Evolutionary conservation across 2,329 filamentous ascomycete genomes (phyloP).

Genomic region (Microcera coccophila): DNA sequence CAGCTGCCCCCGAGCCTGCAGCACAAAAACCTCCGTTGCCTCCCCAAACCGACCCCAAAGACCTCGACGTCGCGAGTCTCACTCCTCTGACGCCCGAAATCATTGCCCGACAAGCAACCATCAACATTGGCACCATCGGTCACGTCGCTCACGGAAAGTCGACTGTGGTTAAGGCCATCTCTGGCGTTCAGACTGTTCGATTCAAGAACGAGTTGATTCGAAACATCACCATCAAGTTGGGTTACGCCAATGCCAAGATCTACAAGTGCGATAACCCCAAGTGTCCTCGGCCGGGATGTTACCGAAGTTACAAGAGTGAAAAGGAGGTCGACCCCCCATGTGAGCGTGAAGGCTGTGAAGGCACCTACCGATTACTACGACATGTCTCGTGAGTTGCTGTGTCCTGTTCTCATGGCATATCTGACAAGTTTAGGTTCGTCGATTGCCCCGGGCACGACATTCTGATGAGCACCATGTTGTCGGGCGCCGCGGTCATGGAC

Average conservation of each 20-base stretch:
- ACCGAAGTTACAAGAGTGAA: constrained; percentile 95
- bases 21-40: constrained; percentile 57
- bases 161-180: constrained; percentile 98
- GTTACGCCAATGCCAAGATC: constrained; percentile 98
- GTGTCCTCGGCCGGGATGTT: constrained; percentile 93
- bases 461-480: constrained; percentile 99
- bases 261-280: constrained; percentile 94
- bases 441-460: constrained; percentile 99
- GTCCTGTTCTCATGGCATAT: constrained; percentile 1
- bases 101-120: constrained; percentile 94
- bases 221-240: constrained; percentile 99
- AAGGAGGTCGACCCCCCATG: constrained; percentile 97
- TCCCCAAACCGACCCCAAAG: constrained; percentile 87
- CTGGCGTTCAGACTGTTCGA: constrained; percentile 94
- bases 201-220: constrained; percentile 99
- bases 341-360: constrained; percentile 85
- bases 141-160: constrained; percentile 99
- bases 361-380: constrained; percentile 81
- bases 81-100: constrained; percentile 91
- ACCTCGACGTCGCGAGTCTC: constrained; percentile 76
- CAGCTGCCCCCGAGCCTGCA: constrained; percentile 54
- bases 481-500: constrained; percentile 98
- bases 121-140: constrained; percentile 98
- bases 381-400: constrained; percentile 75
- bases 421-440: constrained; percentile 65